Evolutionary conservation across 164 flowering plant genomes (phyloP), one percentile per base, ranked within the genome.

Genomic region (Taxillus chinensis): DNA sequence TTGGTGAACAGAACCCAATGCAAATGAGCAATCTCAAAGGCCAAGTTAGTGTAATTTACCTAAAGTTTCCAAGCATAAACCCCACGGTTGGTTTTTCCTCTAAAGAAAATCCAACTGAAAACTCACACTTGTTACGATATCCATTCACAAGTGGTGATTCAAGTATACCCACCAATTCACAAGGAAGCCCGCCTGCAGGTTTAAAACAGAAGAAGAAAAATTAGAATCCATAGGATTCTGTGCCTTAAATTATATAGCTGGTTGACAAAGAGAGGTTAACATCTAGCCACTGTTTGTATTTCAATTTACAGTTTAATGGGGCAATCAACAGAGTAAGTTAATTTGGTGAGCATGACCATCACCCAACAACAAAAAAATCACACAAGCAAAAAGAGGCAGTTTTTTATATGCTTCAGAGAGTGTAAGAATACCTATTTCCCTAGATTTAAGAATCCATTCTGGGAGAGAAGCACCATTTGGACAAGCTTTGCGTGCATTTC

Each of bases 41-140:
- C 60, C 7, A 40, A 48, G 59, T 15, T 13, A 45, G 45, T n/a
- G 41, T 11, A 45, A n/a, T 68, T 11, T 64, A 93, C 99, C 99
- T 86, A 70, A 90, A 93, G 77, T 90, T 93, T 59, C 99, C 99
- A 53, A 93, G 83, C 90, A 80, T 75, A 73, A 90, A 93, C 4
- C 99, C 99, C 56, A 84, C 96, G 52, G 92, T 93, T 41, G 72
- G 78, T 64, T 83, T 90, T 11, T 91, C 93, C 48, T 81, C 78
- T 15, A 76, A 64, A 65, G 97, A 90, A 71, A 75, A 79, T 59
- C 97, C 99, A 71, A 84, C 79, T 9, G 99, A 88, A 74, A 93
- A 93, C 68, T 93, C 97, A 64, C 97, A 93, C 79, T 93, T 93
- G 79, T 93, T 93, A 37, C 95, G 87, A 59, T 93, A 93, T 63